Evolutionary conservation across 495 filamentous ascomycete species (phyloP), one percentile per base, ranked within the genome.

Genomic region (Penicillium tannophilum): DNA sequence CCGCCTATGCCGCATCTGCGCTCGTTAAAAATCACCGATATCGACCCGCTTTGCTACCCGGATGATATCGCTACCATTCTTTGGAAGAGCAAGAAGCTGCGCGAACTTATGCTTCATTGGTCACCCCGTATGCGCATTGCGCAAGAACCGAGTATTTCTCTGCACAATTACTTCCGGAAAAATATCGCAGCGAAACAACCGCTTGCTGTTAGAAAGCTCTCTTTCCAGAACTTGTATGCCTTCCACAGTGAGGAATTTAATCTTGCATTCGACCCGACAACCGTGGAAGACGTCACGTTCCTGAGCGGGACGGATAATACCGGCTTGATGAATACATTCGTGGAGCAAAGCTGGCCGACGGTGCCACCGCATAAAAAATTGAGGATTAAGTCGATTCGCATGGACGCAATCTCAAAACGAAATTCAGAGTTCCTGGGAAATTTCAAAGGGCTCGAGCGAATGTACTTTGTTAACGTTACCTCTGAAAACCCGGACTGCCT

Each of bases 21-120:
- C 20, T 72, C 62, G 28, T 67, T 88, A 28, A 81, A 78, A 58
- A 73, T 84, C 31, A 79, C 79, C 58, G 76, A 87, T 56, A 84
- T 88, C 46, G 85, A 88, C 57, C 85, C 85, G 1, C 71, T 88
- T 9, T 88, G 85, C 66, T 87, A 87, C 57, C 81, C 83, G 0
- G 85, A 88, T 63, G 85, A 88, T 63, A 80, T 88, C 33, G 83
- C 83, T 8, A 72, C 82, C 7, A 66, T 88, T 24, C 71, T 87
- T 3, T 69, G 74, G 24, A 74, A 78, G 35, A 80, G 82, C 16
- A 77, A 72, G 52, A 83, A 82, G 31, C 66, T 88, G 31, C 72
- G 71, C 43, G 80, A 83, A 19, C 73, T 88, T 7, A 82, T 70
- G 36, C 56, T 87, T 31, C 82, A 87, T 59, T 88, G 82, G 79